Conservation (phyloP, 1,139 yeast species). For the Eremothecium sinecaudum region DNA sequence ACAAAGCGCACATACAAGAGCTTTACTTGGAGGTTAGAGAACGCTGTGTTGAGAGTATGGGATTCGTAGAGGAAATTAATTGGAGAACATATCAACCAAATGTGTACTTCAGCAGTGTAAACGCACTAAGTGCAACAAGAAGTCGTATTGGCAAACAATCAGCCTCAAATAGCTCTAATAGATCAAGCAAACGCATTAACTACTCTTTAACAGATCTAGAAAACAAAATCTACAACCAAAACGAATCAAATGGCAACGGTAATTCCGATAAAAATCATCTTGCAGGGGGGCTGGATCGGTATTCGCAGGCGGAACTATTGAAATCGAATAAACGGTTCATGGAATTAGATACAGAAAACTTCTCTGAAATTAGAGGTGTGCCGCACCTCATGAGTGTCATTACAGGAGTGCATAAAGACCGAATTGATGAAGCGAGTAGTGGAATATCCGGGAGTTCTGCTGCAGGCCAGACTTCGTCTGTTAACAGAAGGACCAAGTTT, state of each 20-base stretch:
- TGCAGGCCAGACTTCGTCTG: slow-evolving; percentile 9
- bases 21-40: too few relatives aligned
- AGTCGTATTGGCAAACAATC: slow-evolving; percentile 13
- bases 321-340: slow-evolving; percentile 27
- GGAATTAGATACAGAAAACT: slow-evolving; percentile 30
- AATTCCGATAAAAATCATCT: slow-evolving; percentile 4
- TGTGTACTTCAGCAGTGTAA: slow-evolving; percentile 25
- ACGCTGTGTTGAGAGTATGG: too few relatives aligned
- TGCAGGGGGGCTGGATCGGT: slow-evolving; percentile 17
- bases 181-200: slow-evolving; percentile 26
- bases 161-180: slow-evolving; percentile 7
- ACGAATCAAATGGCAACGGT: not conserved
- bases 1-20: too few relatives aligned
- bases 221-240: slow-evolving; percentile 22
- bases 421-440: slow-evolving; percentile 21
- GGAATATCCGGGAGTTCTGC: slow-evolving; percentile 10
- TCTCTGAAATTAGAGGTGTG: slow-evolving; percentile 22
- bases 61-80: slow-evolving; percentile 30
- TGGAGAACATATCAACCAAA: slow-evolving; percentile 27
- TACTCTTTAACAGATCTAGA: slow-evolving; percentile 31
- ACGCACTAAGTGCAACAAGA: slow-evolving; percentile 20
- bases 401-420: slow-evolving; percentile 26
- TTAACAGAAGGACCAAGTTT: slow-evolving; percentile 18
- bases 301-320: slow-evolving; percentile 24
- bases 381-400: slow-evolving; percentile 25